Evolutionary conservation across 768 basidiomycete genomes (phyloP), one percentile per base, ranked within the genome.

Genomic region (Rhizopogon sp.): DNA sequence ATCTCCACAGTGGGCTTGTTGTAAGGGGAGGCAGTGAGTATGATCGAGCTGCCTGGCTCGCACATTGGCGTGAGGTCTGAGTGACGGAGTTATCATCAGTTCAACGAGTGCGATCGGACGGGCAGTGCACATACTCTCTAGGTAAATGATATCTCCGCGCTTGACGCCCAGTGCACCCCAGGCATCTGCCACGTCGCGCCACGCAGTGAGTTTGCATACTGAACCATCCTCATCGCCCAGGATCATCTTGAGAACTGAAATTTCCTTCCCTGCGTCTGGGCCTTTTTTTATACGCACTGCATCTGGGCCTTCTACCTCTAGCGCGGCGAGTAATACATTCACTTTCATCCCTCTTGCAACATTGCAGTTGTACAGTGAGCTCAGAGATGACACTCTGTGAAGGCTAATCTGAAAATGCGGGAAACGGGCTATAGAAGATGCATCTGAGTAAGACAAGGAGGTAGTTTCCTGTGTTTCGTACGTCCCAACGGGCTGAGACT

Each of bases 271-370:
- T 4, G 85, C 82, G 52, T 90, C 85, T 4, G 62, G 61, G 0
- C 90, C 90, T 50, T 80, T 84, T 68, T 87, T 90, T 39, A 88
- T 74, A 25, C 70, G 76, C 39, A 93, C 78, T 5, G 75, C 70
- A 59, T 88, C 85, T 0, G 88, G 90, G 0, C 88, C 89, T 50
- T 91, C 88, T 13, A 88, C 78, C 66, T 92, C 90, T 55, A 92
- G 72, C 7, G 80, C 79, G 5, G 85, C 88, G 5, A 87, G 74
- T 6, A 93, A 75, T 7, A 86, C 55, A 41, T 74, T 79, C 20
- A 84, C 74, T 61, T 84, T 85, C n/a, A 65, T 68, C 35, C 78
- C 74, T 53, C 63, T 55, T 14, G 65, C 62, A 35, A 58, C 56
- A 0, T 58, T 16, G 35, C 35, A 20, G 8, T 2, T 35, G 75